phyloP scores from a whole-genome alignment of 2,329 filamentous ascomycete species.

The Metarhizium sp. region DNA sequence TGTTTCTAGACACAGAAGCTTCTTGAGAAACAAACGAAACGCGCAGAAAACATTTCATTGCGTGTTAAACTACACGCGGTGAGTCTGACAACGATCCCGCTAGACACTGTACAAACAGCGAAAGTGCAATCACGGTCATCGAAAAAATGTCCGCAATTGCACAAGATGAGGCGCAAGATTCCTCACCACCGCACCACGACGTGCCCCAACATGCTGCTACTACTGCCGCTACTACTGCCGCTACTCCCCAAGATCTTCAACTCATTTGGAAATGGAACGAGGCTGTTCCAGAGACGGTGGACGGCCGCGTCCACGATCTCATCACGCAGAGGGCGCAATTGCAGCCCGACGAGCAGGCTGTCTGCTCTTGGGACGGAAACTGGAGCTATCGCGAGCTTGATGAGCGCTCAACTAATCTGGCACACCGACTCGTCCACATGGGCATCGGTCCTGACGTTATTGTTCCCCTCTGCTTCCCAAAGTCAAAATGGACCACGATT shows the following conservation, averaged over 20 bases:
- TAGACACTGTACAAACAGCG: not conserved
- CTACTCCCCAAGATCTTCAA: constrained; percentile 1
- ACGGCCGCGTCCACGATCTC: constrained; percentile 13
- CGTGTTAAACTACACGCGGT: not conserved
- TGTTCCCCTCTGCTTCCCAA: constrained; percentile 24
- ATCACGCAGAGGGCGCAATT: constrained; percentile 7
- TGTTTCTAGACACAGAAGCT: too few species aligned
- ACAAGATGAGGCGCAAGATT: not conserved
- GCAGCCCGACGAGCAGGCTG: constrained; percentile 9
- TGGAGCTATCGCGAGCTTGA: constrained; percentile 14
- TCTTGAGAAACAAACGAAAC: not conserved
- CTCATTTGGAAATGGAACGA: constrained; percentile 12
- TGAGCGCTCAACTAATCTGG: constrained; percentile 4
- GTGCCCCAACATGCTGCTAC: not conserved
- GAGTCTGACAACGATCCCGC: not conserved
- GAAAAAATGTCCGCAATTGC: not conserved
- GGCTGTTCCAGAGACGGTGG: constrained; percentile 3
- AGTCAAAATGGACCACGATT: constrained; percentile 21
- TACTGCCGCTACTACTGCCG: not conserved
- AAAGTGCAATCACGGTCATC: not conserved
- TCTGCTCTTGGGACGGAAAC: constrained; percentile 17
- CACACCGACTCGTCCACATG: constrained; percentile 3
- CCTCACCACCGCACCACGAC: not conserved
- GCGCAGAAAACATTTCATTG: not conserved
- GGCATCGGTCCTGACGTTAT: constrained; percentile 14